Evolutionary conservation across 169 alveolate genomes (phyloP).

Genomic region (Plasmodium fragile): DNA sequence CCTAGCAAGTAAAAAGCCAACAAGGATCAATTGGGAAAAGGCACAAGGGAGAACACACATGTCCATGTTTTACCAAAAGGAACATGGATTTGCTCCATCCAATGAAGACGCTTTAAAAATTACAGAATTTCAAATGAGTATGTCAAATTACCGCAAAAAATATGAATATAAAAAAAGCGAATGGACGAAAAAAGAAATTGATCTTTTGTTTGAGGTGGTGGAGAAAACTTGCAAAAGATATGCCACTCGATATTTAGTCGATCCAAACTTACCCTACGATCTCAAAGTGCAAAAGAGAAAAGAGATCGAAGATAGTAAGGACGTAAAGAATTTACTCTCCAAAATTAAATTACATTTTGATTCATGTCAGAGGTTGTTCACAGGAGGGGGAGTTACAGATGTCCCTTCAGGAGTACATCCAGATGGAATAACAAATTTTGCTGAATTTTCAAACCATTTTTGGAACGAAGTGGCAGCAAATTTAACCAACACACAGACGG

Average conservation of each 20-base stretch:
- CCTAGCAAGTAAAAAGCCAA: slow-evolving; percentile 53
- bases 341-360: slow-evolving; percentile 52
- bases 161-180: slow-evolving; percentile 64
- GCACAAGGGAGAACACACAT: slow-evolving; percentile 44
- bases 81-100: slow-evolving; percentile 37
- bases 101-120: slow-evolving; percentile 76
- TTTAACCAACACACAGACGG: background rate
- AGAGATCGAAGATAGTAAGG: slow-evolving; percentile 36
- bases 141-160: slow-evolving; percentile 50
- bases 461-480: slow-evolving; percentile 49
- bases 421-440: background rate
- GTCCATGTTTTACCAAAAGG: slow-evolving; percentile 63
- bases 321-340: slow-evolving; percentile 2
- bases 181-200: slow-evolving; percentile 70
- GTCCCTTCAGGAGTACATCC: background rate
- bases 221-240: slow-evolving; percentile 29
- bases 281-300: slow-evolving; percentile 3
- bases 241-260: slow-evolving; percentile 56
- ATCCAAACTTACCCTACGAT: slow-evolving; percentile 28
- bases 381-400: background rate
- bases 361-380: background rate
- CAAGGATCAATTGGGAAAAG: slow-evolving; percentile 43
- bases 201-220: slow-evolving; percentile 8
- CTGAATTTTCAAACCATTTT: slow-evolving; percentile 22
- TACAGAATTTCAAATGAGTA: slow-evolving; percentile 9